Base-by-base conservation (phyloP, 441 rosid genomes). In the Isatis lusitanica region DNA sequence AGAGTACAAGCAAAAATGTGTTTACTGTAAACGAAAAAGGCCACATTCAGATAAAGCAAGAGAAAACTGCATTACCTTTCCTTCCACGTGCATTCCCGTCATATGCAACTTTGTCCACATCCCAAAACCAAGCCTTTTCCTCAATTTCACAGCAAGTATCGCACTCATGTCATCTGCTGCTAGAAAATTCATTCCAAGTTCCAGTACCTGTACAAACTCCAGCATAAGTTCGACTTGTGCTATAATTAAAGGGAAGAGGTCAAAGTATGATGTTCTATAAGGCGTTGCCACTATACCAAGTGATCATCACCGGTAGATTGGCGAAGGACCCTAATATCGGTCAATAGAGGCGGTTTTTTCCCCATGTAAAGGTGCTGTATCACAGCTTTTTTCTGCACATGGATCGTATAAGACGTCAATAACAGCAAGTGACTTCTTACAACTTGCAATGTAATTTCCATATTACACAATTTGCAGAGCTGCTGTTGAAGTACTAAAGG, bases 161-260 rank as follows among this genome's bases (percentile, higher is more conserved):
- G 96, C 88, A 82, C 83, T 83, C 98, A 93, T 93, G 79, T 93
- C 96, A 63, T 93, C 97, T 40, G 91, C 97, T 16, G 98, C 85
- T 42, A 90, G 88, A 82, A 93, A 91, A 79, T 85, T 91, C 91
- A 91, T 82, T 78, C 98, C 97, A 80, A 93, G 78, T 71, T 91
- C 97, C 81, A 93, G n/a, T 40, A 87, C 92, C 98, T 91, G 88
- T 80, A 78, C 39, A 62, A 68, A 58, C 65, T 75, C 55, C 46
- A 73, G 18, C 13, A 16, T 48, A 66, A 79, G 33, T 36, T 62
- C 50, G 52, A 36, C 66, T 15, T 48, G 44, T 33, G 42, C 38
- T 3, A 48, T 18, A 47, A 44, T 10, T 2, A 44, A 31, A 24
- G 36, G 56, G 7, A 48, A 62, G 12, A 63, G 9, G 5, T 42